Percentiles rank a stretch among this genome's conserved stretches.
Conservation (phyloP, 2,329 filamentous ascomycete species). For the Diaporthe australafricana region DNA sequence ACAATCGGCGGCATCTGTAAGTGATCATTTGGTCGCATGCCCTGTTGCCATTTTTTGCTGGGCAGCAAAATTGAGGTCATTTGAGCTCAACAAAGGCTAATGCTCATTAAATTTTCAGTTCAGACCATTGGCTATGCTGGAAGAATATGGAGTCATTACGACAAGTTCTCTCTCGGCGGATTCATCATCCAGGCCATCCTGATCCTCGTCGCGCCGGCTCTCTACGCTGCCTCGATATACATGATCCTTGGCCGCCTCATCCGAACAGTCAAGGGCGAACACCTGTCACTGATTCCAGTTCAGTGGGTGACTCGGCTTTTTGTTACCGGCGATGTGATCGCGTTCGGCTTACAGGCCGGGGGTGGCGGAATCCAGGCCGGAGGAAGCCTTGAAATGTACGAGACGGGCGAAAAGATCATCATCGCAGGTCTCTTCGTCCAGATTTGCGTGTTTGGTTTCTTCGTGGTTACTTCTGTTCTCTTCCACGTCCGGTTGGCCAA, state of each 20-base stretch:
- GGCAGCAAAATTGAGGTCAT: neutral
- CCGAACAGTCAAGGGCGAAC: conserved; percentile 10
- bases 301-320: conserved; percentile 28
- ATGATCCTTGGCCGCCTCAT: conserved; percentile 29
- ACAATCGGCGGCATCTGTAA: conserved; percentile 62
- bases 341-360: conserved; percentile 18
- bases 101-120: neutral
- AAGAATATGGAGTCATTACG: conserved; percentile 6
- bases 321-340: conserved; percentile 26
- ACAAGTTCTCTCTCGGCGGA: neutral
- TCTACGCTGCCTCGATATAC: conserved; percentile 32
- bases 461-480: conserved; percentile 53
- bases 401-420: conserved; percentile 40
- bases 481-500: conserved; percentile 56
- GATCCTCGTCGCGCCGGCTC: conserved; percentile 26
- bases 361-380: neutral
- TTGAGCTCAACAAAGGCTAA: neutral
- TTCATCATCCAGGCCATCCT: conserved; percentile 26
- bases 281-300: conserved; percentile 3
- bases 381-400: conserved; percentile 27
- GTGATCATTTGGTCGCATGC: conserved; percentile 31
- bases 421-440: conserved; percentile 59
- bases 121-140: conserved; percentile 25
- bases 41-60: neutral
- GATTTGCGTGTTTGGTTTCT: conserved; percentile 61